phyloP scores from a whole-genome alignment of 495 filamentous ascomycete species.

The Hypoxylon trugodes region DNA sequence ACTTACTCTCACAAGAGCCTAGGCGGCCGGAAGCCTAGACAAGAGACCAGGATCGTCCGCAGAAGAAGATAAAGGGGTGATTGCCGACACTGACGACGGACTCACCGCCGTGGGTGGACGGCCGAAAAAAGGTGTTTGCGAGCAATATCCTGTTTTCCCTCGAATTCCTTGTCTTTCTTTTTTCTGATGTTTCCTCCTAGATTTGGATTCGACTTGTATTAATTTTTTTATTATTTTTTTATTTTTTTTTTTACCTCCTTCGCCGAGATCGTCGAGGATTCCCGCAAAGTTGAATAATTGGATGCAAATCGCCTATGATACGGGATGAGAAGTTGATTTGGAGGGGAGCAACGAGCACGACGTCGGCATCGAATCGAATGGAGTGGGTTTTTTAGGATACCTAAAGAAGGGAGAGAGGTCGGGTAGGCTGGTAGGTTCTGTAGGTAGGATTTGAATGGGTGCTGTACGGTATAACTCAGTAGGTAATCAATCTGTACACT shows the following conservation, averaged over 20 bases:
- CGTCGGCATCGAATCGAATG: conserved; percentile 41
- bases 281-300: conserved; percentile 31
- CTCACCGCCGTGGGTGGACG: conserved; percentile 38
- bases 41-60: conserved; percentile 32
- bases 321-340: conserved; percentile 12
- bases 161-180: conserved; percentile 6
- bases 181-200: too few relatives aligned
- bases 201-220: conserved; percentile 6
- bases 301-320: conserved; percentile 24
- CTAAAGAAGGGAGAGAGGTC: conserved; percentile 35
- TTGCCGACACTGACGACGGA: conserved; percentile 33
- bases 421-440: conserved; percentile 10
- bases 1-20: conserved; percentile 44
- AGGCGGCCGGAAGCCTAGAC: conserved; percentile 47
- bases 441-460: conserved; percentile 33
- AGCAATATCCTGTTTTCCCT: conserved; percentile 29
- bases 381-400: conserved; percentile 13
- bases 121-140: conserved; percentile 22
- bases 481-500: conserved; percentile 35
- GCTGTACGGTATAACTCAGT: conserved; percentile 36
- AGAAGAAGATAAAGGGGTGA: conserved; percentile 28
- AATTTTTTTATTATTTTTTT: background rate
- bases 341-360: conserved; percentile 22
- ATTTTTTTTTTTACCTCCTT: conserved; percentile 12
- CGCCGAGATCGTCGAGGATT: conserved; percentile 21